These are phyloP conservation scores for Globisporangium spiculum DNA, from an alignment of 352 stramenopile species.

Conservation along the genomic window DNA sequence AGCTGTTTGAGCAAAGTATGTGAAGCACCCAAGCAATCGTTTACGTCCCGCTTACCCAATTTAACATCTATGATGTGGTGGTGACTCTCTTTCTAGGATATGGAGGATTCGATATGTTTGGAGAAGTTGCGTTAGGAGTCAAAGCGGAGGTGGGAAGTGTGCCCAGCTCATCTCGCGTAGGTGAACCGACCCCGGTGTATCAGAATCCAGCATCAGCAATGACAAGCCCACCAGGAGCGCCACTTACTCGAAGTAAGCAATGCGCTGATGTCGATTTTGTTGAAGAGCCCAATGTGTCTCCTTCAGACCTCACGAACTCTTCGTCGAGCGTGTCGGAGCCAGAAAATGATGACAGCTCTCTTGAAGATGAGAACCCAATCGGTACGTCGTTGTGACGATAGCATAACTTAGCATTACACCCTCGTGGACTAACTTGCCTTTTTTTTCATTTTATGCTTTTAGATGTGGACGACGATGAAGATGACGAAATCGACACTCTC, in stretches of 20 bases:
- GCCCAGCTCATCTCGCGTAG: neutral
- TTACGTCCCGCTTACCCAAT: neutral
- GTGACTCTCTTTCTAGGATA: slow-evolving; percentile 25
- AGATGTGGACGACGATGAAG: slow-evolving; percentile 22
- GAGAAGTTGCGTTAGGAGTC: slow-evolving; percentile 25
- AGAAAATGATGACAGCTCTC: slow-evolving; percentile 19
- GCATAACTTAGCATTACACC: neutral
- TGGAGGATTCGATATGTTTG: slow-evolving; percentile 33
- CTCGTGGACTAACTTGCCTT: neutral
- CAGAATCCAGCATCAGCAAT: neutral
- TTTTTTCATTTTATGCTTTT: neutral
- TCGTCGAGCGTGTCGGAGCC: slow-evolving; percentile 16
- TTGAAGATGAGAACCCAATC: slow-evolving; percentile 19
- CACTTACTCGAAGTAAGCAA: slow-evolving; percentile 18
- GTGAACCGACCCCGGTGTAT: neutral
- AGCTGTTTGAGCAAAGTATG: slow-evolving; percentile 44
- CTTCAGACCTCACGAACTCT: slow-evolving; percentile 13
- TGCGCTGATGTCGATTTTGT: neutral
- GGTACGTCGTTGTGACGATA: neutral
- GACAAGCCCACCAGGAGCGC: slow-evolving; percentile 21
- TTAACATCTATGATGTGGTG: neutral
- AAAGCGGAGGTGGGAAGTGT: neutral
- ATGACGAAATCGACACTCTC: slow-evolving; percentile 21
- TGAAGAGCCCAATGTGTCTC: slow-evolving; percentile 11
- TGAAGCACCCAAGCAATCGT: neutral